Base-by-base conservation (phyloP, 2,329 filamentous ascomycete species). In the Colletotrichum godetiae region DNA sequence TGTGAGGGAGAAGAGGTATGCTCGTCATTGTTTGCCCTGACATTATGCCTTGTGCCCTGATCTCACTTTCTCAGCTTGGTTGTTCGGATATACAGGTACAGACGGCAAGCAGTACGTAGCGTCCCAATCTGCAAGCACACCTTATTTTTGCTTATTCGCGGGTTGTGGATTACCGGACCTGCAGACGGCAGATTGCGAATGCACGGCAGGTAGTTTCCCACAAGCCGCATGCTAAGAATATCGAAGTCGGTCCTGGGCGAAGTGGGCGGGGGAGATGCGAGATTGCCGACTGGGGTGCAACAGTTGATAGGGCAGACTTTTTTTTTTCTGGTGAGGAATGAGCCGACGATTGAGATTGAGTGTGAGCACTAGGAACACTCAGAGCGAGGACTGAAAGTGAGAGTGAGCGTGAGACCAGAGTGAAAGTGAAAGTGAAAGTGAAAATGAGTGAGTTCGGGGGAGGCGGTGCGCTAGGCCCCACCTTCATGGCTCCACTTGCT, bases 391-490 rank as follows among this genome's bases (percentile, higher is more conserved):
- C 37, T 42, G 37, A 42, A 15, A 7, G 13, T 42, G 37, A 42
- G 37, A 13, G 13, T 42, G 37, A 42, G 37, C 15, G n/a, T n/a
- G n/a, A n/a, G n/a, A n/a, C n/a, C n/a, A n/a, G 6, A 49, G 42
- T n/a, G 42, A n/a, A n/a, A 7, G 4, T 27, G 27, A 27, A 27
- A 27, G 4, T 27, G 27, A 27, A 8, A 19, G 15, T 49, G 19
- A 10, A 49, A 7, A 19, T 49, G 42, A 46, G 42, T 49, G 37
- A 35, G 64, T 42, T 37, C 65, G 57, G 57, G 55, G 59, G 70
- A 64, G 66, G 66, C 70, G 55, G 70, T 69, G 70, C 70, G 27
- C 70, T 49, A 53, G 55, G 60, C 59, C 42, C 58, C 66, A 52
- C 42, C 29, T 64, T 60, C 15, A 33, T 60, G 70, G 69, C 55